These are phyloP conservation scores for Aspergillus sclerotiicarbonarius DNA, from an alignment of 495 filamentous ascomycete species.

Conservation along the genomic window DNA sequence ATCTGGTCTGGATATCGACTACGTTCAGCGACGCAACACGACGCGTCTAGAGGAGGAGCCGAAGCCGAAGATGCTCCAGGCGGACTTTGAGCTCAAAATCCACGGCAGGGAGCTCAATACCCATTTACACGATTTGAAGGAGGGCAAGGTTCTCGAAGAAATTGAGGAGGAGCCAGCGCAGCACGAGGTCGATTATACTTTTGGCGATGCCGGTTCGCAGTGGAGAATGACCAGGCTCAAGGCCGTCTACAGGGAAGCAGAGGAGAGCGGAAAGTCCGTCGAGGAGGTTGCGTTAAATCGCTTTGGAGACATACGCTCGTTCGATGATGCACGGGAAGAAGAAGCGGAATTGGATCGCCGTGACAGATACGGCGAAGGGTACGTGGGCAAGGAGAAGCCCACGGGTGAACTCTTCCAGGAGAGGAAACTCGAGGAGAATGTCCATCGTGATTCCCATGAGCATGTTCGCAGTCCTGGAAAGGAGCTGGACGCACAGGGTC, in stretches of 20 bases:
- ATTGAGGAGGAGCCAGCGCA: constrained; percentile 51
- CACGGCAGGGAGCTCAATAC: constrained; percentile 79
- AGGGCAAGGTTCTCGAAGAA: constrained; percentile 53
- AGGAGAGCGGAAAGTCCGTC: constrained; percentile 65
- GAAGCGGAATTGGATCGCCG: constrained; percentile 87
- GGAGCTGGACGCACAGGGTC: constrained; percentile 43
- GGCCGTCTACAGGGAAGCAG: constrained; percentile 75
- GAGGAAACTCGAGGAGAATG: constrained; percentile 55
- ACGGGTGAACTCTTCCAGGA: constrained; percentile 84
- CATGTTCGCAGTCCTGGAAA: constrained; percentile 34
- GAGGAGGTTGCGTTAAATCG: constrained; percentile 81
- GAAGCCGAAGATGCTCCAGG: constrained; percentile 52
- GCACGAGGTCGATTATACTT: constrained; percentile 74
- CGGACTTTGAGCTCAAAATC: constrained; percentile 72
- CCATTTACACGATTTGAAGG: constrained; percentile 62
- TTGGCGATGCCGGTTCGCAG: constrained; percentile 84
- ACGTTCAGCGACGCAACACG: constrained; percentile 65
- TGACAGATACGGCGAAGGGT: constrained; percentile 79
- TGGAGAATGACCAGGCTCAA: constrained; percentile 97
- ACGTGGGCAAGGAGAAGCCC: constrained; percentile 83
- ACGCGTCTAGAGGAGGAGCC: constrained; percentile 33
- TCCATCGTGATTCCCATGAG: constrained; percentile 34
- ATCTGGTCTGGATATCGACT: constrained; percentile 77
- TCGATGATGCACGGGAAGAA: constrained; percentile 94
- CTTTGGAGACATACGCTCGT: constrained; percentile 77